Base-by-base conservation (phyloP, 208 protist genomes). In the Trypanosoma caninum region DNA sequence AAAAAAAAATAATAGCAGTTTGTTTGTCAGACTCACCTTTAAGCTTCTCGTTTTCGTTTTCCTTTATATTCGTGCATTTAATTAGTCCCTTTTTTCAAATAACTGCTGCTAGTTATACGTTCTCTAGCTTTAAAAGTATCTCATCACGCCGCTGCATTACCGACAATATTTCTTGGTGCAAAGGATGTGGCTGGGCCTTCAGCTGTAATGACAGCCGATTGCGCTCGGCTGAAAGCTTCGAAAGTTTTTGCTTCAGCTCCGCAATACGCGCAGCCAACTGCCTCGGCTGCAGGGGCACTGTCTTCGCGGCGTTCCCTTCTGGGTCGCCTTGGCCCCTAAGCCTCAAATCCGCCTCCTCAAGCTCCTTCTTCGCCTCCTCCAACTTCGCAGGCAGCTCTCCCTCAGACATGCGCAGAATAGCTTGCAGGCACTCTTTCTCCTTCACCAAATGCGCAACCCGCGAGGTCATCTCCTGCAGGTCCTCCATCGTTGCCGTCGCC, bases 231-330 rank as follows among this genome's bases (percentile, higher is more conserved):
- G 72, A 82, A 56, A 88, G 84, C 74, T 91, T 94, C 35, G 68
- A 68, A 27, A 89, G 56, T 57, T 91, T 91, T 72, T 89, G 81
- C 72, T 89, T 80, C 37, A 91, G 76, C 71, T 87, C 80, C 65
- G 76, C 67, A 35, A 88, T 59, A 53, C 89, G 81, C 16, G 74
- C 57, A 34, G 60, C 78, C 55, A 92, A 25, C 53, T 71, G 61
- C 60, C 69, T 78, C 23, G 55, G 50, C n/a, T 60, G 54, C 23
- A 72, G 48, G 25, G 50, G 18, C 1, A 50, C 8, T 27, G 11
- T 40, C 44, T 44, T 60, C 11, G 47, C 34, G 3, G 46, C 10
- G 16, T 22, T 16, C 25, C 28, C 25, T 5, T 10, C 30, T 6
- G n/a, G 7, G 13, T 37, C 6, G 23, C 25, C 30, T 20, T 59